Evolutionary conservation across 2,329 filamentous ascomycete species (phyloP).

Genomic region (Paracoccidioides lutzii): DNA sequence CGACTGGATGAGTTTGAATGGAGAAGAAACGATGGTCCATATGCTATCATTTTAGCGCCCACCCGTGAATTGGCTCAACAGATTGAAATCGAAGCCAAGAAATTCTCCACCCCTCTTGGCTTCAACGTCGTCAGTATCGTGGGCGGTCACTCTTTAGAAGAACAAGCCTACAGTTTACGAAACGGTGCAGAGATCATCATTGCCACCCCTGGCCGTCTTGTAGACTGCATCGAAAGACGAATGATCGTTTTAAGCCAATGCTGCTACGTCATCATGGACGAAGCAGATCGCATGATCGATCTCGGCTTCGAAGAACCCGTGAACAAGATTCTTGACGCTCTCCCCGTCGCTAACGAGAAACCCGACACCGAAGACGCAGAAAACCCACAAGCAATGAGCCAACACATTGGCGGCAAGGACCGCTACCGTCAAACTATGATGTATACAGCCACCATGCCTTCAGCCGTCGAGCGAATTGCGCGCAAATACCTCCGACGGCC

Average conservation of each 20-base stretch:
- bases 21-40: constrained; percentile 89
- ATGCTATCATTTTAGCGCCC: constrained; percentile 90
- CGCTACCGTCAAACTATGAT: constrained; percentile 98
- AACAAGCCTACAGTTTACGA: constrained; percentile 78
- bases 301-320: constrained; percentile 95
- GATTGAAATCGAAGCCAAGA: constrained; percentile 85
- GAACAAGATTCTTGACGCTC: constrained; percentile 90
- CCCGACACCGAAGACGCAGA: constrained; percentile 89
- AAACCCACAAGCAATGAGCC: constrained; percentile 70
- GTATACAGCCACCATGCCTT: constrained; percentile 98
- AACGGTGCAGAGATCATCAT: constrained; percentile 97
- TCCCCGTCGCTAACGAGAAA: constrained; percentile 88
- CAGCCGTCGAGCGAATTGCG: constrained; percentile 86
- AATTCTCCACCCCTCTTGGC: constrained; percentile 79
- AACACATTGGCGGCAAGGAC: constrained; percentile 59
- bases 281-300: constrained; percentile 98
- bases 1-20: constrained; percentile 66
- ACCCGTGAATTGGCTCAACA: constrained; percentile 96
- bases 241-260: constrained; percentile 89
- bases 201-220: constrained; percentile 90
- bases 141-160: constrained; percentile 90
- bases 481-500: constrained; percentile 89
- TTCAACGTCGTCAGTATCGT: constrained; percentile 95
- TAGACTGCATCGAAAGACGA: constrained; percentile 90
- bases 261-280: constrained; percentile 98